Conservation (phyloP, 164 flowering plant species). For the Chimonanthus salicifolius region DNA sequence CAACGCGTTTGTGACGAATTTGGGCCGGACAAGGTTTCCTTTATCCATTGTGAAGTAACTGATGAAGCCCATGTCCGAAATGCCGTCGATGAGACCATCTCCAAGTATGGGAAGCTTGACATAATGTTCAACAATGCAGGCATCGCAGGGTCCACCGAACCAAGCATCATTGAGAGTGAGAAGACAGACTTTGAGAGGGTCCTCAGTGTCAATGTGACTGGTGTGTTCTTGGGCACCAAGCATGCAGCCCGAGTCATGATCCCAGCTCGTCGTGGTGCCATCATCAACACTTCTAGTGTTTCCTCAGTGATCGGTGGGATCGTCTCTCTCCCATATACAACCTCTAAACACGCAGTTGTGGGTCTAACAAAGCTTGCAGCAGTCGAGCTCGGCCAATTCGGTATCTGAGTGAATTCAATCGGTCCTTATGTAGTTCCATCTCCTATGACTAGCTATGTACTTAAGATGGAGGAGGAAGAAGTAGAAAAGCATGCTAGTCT, state of each 20-base stretch:
- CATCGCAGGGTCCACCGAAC: constrained; percentile 10
- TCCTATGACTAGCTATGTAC: neutral
- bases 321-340: constrained; percentile 4
- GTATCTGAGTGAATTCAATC: constrained; percentile 12
- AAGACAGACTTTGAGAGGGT: constrained; percentile 31
- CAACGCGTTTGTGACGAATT: neutral
- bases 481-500: neutral
- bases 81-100: constrained; percentile 21
- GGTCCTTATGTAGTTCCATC: neutral
- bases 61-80: constrained; percentile 4
- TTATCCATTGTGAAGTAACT: constrained; percentile 12
- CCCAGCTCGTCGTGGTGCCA: constrained; percentile 4
- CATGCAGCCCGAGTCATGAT: constrained; percentile 13
- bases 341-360: constrained; percentile 8
- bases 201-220: constrained; percentile 25
- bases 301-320: neutral
- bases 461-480: neutral
- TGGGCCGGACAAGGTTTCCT: neutral
- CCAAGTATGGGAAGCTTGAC: constrained; percentile 35
- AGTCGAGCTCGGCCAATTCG: constrained; percentile 6
- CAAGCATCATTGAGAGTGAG: constrained; percentile 23
- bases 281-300: constrained; percentile 3
- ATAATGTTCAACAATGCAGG: constrained; percentile 52
- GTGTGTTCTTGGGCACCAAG: constrained; percentile 23
- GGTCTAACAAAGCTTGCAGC: constrained; percentile 9